These are phyloP conservation scores for Glycine soja DNA, from an alignment of 306 rosid species.

Conservation along the genomic window DNA sequence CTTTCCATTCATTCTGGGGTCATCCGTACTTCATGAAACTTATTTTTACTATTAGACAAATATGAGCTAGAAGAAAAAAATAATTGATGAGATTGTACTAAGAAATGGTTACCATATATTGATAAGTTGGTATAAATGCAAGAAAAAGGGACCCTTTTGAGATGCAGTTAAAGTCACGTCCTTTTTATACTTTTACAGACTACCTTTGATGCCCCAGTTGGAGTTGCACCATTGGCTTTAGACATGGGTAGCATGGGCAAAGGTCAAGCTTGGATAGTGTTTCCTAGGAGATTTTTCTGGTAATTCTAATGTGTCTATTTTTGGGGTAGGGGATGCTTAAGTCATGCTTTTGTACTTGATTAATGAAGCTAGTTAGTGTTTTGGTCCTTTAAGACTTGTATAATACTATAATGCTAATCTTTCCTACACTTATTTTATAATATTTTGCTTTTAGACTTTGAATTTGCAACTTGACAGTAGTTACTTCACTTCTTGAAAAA, in stretches of 20 bases:
- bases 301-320: not conserved
- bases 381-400: not conserved
- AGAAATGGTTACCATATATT: conserved; percentile 7
- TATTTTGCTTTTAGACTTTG: not conserved
- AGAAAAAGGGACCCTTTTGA: conserved; percentile 8
- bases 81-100: not conserved
- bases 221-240: conserved; percentile 85
- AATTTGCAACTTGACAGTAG: conserved; percentile 73
- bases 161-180: conserved; percentile 14
- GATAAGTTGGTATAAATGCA: not conserved
- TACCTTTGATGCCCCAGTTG: conserved; percentile 83
- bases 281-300: not conserved
- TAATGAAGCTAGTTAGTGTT: not conserved
- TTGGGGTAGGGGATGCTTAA: not conserved
- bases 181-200: conserved; percentile 61
- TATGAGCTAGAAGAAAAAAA: not conserved
- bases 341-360: conserved; percentile 3
- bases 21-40: not conserved
- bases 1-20: conserved; percentile 1
- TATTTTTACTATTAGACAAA: not conserved
- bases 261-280: conserved; percentile 84
- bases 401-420: not conserved
- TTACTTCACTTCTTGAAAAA: conserved; percentile 72
- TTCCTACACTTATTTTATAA: not conserved
- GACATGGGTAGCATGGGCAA: conserved; percentile 97